Evolutionary conservation across 108 stramenopile genomes (phyloP).

Genomic region (Skeletonema grethae): DNA sequence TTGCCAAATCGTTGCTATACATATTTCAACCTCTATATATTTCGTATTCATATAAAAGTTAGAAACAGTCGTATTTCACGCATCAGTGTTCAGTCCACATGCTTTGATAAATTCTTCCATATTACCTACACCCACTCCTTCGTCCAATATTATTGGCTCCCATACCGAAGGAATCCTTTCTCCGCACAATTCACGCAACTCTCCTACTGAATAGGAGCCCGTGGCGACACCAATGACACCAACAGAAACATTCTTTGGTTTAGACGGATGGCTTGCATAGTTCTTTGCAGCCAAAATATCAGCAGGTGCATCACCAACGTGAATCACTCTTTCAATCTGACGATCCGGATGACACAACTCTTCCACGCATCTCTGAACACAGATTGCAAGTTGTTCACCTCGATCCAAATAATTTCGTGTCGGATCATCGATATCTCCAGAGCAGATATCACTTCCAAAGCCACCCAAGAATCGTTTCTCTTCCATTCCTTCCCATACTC

Average conservation of each 20-base stretch:
- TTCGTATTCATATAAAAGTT: background rate
- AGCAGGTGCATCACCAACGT: slow-evolving; percentile 65
- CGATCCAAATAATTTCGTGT: slow-evolving; percentile 58
- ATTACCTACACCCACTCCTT: slow-evolving; percentile 35
- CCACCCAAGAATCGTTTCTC: slow-evolving; percentile 55
- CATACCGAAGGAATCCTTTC: slow-evolving; percentile 43
- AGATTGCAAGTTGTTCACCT: slow-evolving; percentile 60
- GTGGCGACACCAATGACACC: slow-evolving; percentile 61
- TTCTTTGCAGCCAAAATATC: slow-evolving; percentile 64
- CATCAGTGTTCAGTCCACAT: slow-evolving; percentile 7
- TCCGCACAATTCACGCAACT: slow-evolving; percentile 52
- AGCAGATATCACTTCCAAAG: slow-evolving; percentile 64
- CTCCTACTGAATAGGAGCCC: slow-evolving; percentile 52
- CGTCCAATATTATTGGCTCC: slow-evolving; percentile 56
- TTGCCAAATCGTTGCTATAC: background rate
- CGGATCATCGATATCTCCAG: slow-evolving; percentile 51
- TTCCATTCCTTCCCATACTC: slow-evolving; percentile 47
- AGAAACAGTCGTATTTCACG: background rate
- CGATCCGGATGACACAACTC: background rate
- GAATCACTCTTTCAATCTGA: slow-evolving; percentile 34
- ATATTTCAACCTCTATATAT: background rate
- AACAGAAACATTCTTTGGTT: slow-evolving; percentile 29
- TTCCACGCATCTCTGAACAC: slow-evolving; percentile 40
- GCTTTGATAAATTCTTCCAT: slow-evolving; percentile 10
- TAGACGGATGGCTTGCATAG: slow-evolving; percentile 22